Evolutionary conservation across 768 basidiomycete genomes (phyloP), one percentile per base, ranked within the genome.

Genomic region (Hygrophorus russula): DNA sequence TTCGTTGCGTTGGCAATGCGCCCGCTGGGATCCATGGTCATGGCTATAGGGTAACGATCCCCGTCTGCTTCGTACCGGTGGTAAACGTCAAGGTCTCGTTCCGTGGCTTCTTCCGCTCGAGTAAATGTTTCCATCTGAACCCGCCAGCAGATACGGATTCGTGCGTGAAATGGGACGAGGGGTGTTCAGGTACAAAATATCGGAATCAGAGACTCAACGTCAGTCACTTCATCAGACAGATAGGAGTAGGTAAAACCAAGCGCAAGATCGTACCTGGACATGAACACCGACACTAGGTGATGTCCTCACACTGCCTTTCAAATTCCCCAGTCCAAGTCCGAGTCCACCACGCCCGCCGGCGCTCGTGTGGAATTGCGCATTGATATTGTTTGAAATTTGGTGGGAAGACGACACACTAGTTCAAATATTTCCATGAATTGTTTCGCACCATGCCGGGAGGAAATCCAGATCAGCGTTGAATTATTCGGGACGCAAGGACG

Each of bases 331-430:
- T 7, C 24, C 24, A 24, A 24, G 24, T 24, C 24, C 24, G 7
- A 24, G 24, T 3, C 24, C 24, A 24, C 24, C 24, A 24, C 24
- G 44, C 54, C 48, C 39, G 44, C 50, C 32, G 55, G 48, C 19
- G 48, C 34, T 31, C 58, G 59, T 42, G 54, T 58, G 49, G 62
- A 61, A n/a, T 69, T 65, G 41, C 73, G 70, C 67, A 81, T 81
- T 27, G 77, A 79, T 19, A 82, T 58, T 1, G n/a, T 13, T 17
- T 5, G 74, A 75, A 3, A 79, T 75, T 19, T 69, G 67, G 49
- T 66, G 68, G 5, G 69, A 65, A 9, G 57, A 45, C 61, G 44
- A 29, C 50, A 38, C 32, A 28, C 30, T 14, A 20, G n/a, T 20
- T 46, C 4, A 30, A 31, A 24, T 32, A 34, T 53, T 39, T 49